Conservation (phyloP, 192 early-diverging fungal species). For the Gryganskiella cystojenkinii region DNA sequence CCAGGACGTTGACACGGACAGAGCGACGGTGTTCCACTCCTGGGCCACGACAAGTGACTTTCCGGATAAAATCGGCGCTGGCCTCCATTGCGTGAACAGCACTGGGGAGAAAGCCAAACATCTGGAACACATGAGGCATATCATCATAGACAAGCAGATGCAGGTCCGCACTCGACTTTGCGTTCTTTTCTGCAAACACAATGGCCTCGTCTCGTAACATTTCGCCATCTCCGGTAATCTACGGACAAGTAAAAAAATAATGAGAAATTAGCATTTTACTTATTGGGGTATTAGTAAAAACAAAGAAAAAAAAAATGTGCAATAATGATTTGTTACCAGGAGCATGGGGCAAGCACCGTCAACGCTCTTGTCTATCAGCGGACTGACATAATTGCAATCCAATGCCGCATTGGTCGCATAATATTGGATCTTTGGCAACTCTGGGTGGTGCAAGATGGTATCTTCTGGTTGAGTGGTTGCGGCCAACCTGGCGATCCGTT, state of each 20-base stretch:
- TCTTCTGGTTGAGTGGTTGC: conserved; percentile 6
- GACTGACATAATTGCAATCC: conserved; percentile 57
- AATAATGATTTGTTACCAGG: conserved; percentile 39
- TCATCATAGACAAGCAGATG: conserved; percentile 60
- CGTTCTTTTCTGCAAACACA: conserved; percentile 54
- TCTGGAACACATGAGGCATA: conserved; percentile 63
- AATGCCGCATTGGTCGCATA: conserved; percentile 59
- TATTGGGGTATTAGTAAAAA: not conserved
- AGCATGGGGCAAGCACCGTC: conserved; percentile 55
- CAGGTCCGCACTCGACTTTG: conserved; percentile 16
- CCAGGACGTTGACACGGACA: conserved; percentile 19
- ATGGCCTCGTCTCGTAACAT: conserved; percentile 60
- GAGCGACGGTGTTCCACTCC: conserved; percentile 4
- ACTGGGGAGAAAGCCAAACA: conserved; percentile 33
- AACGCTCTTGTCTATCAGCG: conserved; percentile 51
- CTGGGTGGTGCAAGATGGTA: conserved; percentile 28
- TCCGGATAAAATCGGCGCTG: conserved; percentile 33
- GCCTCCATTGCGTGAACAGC: conserved; percentile 21
- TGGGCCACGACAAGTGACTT: conserved; percentile 2
- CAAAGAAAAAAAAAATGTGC: not conserved
- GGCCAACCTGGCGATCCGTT: conserved; percentile 16
- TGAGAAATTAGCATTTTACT: not conserved
- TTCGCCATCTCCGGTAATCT: conserved; percentile 60
- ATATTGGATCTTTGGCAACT: conserved; percentile 52
- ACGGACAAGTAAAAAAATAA: not conserved